Base-by-base conservation (phyloP, 164 flowering plant genomes). In the Aristolochia fimbriata region DNA sequence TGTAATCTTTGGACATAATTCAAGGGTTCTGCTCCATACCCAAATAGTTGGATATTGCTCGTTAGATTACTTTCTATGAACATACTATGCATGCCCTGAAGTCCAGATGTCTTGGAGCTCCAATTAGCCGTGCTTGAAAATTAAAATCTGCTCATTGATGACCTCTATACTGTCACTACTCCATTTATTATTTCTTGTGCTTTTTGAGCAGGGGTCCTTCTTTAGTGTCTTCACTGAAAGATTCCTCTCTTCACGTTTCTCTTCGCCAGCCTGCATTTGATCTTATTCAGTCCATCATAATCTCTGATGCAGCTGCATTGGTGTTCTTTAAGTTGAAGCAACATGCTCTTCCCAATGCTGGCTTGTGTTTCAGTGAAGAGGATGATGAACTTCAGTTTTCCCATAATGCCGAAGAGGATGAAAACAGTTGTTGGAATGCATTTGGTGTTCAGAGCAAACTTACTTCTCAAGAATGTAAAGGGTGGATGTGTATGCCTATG, bases 401-500 rank as follows among this genome's bases (percentile, higher is more conserved):
- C 59, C 43, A 51, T 33, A 73, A 71, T 73, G 66, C 58, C 69
- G 88, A 85, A 60, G 91, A 82, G 74, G 77, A 71, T 58, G 81
- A 78, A 69, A 51, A 12, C 57, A 74, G 81, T 72, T 80, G 78
- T 69, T 92, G 98, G 98, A 77, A 68, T 63, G 93, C 77, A 64
- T 92, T 84, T 59, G 71, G 57, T 58, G 55, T 54, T 9, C 95
- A 82, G 74, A 68, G 81, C 71, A 77, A 68, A 74, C 72, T 81
- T 47, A 66, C 73, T 24, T 74, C 79, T 52, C 64, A 31, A 52
- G 95, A 83, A 51, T 86, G 66, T 74, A 75, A 64, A 63, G 87
- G 64, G 27, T 92, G 98, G 98, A 80, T 83, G 89, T 92, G 98
- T 74, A 74, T 87, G 62, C 98, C 98, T 15, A 80, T 85, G 89